Evolutionary conservation across 2,329 filamentous ascomycete species (phyloP), one percentile per base, ranked within the genome.

Genomic region (Colletotrichum simmondsii): DNA sequence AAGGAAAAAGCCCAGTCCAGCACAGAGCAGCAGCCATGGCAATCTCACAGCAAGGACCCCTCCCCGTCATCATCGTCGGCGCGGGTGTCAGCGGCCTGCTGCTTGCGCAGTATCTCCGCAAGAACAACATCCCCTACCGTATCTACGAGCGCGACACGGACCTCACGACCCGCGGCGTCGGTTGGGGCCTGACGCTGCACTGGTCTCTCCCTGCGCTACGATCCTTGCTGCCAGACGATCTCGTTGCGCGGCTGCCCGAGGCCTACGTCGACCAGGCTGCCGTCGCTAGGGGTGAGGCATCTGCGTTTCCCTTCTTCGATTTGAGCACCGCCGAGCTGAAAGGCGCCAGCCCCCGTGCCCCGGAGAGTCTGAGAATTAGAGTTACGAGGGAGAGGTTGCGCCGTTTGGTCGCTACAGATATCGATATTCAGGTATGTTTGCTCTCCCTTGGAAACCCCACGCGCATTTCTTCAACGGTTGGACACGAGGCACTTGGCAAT

Each of bases 161-260:
- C 53, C 81, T 87, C 54, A 82, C 79, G 69, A 83, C 83, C 32
- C 87, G 85, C 37, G 87, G 81, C 24, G 82, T 85, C 4, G 90
- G 91, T 74, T 92, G 90, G 91, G 91, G 90, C 3, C 81, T 92
- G 69, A 92, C 90, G 0, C 82, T 92, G 69, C 89, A 92, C 77
- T 92, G 90, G 90, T 89, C 88, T 5, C 83, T 92, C 11, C 83
- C 87, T 0, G 84, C 83, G 1, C 81, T 92, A 53, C 83, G 86
- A 57, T 77, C 82, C 8, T 82, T 92, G 26, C 81, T 92, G 32
- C 87, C 89, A 0, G 77, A 83, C 0, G 80, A 86, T 14, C 79
- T 91, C 7, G 78, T 85, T 4, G 77, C 78, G 2, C 83, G 84
- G 0, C 79, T 91, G 2, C 83, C 85, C 1, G 85, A 87, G 59